These are phyloP conservation scores for Melaleuca quinquenervia DNA, from an alignment of 345 rosid genomes.

Conservation along the genomic window DNA sequence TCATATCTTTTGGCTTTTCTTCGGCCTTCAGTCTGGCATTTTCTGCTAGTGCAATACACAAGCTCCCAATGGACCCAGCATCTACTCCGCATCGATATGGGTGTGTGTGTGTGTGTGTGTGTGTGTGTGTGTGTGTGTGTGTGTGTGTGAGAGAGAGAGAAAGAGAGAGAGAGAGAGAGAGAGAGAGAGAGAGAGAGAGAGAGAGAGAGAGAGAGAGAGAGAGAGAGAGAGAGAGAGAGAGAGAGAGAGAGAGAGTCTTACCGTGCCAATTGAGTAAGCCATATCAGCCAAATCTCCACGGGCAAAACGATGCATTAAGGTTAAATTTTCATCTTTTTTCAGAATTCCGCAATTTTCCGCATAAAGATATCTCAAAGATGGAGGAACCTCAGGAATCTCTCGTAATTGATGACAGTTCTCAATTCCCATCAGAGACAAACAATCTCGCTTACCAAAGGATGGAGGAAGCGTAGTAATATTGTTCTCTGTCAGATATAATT, in stretches of 20 bases:
- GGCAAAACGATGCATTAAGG: accelerated
- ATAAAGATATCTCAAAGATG: accelerated
- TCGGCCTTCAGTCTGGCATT: too few species aligned
- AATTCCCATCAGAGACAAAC: accelerated
- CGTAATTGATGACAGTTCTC: background rate
- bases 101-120: background rate
- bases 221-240: background rate
- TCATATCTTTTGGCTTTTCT: background rate
- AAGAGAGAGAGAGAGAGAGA: background rate
- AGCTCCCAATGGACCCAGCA: background rate
- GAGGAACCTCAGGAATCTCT: accelerated
- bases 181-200: background rate
- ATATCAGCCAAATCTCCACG: accelerated
- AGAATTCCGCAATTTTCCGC: background rate
- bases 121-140: background rate
- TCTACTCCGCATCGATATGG: background rate
- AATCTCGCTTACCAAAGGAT: accelerated
- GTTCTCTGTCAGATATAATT: accelerated
- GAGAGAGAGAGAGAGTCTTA: background rate
- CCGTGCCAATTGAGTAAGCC: accelerated
- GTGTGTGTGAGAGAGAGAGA: too few species aligned
- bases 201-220: background rate
- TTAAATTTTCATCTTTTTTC: background rate
- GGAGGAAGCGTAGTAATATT: accelerated
- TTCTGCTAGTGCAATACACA: too few species aligned